Conservation (phyloP, 768 basidiomycete species). For the Crassisporium funariophilum region DNA sequence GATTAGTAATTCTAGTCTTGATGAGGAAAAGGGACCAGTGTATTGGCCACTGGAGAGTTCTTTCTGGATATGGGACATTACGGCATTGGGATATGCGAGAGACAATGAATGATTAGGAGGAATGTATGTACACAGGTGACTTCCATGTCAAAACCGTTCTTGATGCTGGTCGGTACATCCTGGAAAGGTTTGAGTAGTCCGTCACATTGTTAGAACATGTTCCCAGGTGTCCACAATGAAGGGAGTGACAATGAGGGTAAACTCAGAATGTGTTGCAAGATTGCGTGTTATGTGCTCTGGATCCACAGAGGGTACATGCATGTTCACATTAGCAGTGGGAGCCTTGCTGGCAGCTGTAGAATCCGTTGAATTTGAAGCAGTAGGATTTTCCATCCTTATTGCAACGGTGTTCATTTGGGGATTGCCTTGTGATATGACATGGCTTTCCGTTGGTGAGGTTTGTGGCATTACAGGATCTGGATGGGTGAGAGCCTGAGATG, state of each 20-base stretch:
- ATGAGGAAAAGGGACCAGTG: conserved; percentile 22
- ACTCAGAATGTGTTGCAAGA: conserved; percentile 12
- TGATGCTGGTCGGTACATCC: conserved; percentile 24
- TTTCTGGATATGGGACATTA: conserved; percentile 16
- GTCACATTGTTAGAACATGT: conserved; percentile 1
- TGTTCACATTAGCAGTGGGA: conserved; percentile 8
- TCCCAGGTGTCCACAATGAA: conserved; percentile 22
- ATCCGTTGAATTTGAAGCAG: conserved; percentile 19
- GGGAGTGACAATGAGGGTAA: conserved; percentile 25
- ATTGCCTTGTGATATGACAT: conserved; percentile 7
- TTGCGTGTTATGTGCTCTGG: conserved; percentile 17
- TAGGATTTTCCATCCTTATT: conserved; percentile 9
- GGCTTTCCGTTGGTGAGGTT: conserved; percentile 6
- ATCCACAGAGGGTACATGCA: conserved; percentile 20
- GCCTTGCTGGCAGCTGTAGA: conserved; percentile 3
- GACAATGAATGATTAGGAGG: conserved; percentile 26
- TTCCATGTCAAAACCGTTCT: conserved; percentile 26
- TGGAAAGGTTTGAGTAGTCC: conserved; percentile 15
- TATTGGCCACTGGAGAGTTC: conserved; percentile 12
- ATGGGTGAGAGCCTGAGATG: conserved; percentile 8
- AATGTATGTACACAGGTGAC: conserved; percentile 14
- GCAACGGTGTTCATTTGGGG: not conserved
- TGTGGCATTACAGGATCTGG: conserved; percentile 3
- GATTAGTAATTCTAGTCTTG: conserved; percentile 34
- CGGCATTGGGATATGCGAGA: conserved; percentile 8